Conservation (phyloP, 345 rosid genomes). For the Mercurialis annua region DNA sequence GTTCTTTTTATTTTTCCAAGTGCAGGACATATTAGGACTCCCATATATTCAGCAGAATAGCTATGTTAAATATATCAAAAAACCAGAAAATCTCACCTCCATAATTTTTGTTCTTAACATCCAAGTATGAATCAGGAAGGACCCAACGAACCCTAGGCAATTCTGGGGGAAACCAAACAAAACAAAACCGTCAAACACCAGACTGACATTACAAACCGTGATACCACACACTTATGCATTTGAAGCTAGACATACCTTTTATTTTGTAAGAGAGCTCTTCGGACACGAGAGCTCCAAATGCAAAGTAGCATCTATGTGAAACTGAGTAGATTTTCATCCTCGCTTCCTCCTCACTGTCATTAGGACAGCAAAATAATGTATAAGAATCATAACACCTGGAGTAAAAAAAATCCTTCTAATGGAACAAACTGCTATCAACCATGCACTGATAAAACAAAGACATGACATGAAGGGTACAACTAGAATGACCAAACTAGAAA, state of each 20-base stretch:
- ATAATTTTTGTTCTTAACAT: constrained; percentile 86
- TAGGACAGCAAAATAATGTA: neutral
- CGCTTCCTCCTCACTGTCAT: constrained; percentile 75
- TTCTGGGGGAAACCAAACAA: constrained; percentile 36
- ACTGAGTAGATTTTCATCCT: constrained; percentile 85
- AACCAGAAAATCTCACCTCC: constrained; percentile 55
- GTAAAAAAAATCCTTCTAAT: neutral
- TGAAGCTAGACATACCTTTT: constrained; percentile 47
- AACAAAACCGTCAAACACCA: neutral
- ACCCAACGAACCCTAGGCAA: constrained; percentile 88
- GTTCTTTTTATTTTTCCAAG: too few species aligned
- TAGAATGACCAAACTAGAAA: neutral
- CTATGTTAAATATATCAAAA: neutral
- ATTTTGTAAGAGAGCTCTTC: constrained; percentile 70
- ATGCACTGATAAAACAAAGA: too few species aligned
- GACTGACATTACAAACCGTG: neutral
- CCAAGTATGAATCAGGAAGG: constrained; percentile 94
- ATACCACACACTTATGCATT: neutral
- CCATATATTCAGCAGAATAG: neutral
- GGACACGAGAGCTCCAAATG: constrained; percentile 79
- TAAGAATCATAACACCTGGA: neutral
- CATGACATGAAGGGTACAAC: neutral
- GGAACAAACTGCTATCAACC: neutral
- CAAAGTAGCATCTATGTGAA: constrained; percentile 70
- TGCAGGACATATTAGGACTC: too few species aligned